A percentile compares a stretch with the other conserved stretches of the same genome.
phyloP scores from a whole-genome alignment of 768 basidiomycete genomes.

The Glaciozyma antarctica region DNA sequence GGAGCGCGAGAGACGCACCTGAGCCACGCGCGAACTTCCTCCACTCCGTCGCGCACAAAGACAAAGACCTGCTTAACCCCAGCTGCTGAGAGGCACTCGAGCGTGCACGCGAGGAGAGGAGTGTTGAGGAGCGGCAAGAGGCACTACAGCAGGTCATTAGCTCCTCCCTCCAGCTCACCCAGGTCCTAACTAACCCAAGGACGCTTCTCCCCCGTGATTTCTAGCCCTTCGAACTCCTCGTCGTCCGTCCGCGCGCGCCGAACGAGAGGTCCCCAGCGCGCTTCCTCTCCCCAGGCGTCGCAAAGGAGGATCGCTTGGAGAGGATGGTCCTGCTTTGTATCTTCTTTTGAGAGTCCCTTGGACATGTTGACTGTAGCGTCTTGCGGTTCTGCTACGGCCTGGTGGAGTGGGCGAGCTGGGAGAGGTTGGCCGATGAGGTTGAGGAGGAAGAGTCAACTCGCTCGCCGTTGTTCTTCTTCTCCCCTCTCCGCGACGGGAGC shows the following conservation, averaged over 20 bases:
- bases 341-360: conserved; percentile 33
- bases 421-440: no score
- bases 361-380: neutral
- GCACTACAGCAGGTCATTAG: conserved; percentile 48
- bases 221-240: conserved; percentile 26
- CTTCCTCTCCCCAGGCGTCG: conserved; percentile 44
- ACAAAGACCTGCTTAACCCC: conserved; percentile 95
- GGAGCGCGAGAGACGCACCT: conserved; percentile 49
- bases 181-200: conserved; percentile 59
- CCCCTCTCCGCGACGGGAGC: no score
- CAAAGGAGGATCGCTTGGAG: conserved; percentile 92
- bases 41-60: conserved; percentile 81
- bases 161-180: neutral
- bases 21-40: conserved; percentile 73
- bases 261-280: conserved; percentile 32
- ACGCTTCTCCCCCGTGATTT: conserved; percentile 55
- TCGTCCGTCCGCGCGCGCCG: conserved; percentile 29
- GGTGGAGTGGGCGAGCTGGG: no score
- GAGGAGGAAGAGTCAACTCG: no score
- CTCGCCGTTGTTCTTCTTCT: no score
- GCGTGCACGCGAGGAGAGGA: conserved; percentile 87
- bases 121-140: conserved; percentile 89
- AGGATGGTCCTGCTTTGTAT: conserved; percentile 65
- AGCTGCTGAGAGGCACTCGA: conserved; percentile 86
- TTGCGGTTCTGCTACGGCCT: no score